These are phyloP conservation scores for Protomyces gravidus DNA, from an alignment of 1,139 yeast genomes.

Conservation along the genomic window DNA sequence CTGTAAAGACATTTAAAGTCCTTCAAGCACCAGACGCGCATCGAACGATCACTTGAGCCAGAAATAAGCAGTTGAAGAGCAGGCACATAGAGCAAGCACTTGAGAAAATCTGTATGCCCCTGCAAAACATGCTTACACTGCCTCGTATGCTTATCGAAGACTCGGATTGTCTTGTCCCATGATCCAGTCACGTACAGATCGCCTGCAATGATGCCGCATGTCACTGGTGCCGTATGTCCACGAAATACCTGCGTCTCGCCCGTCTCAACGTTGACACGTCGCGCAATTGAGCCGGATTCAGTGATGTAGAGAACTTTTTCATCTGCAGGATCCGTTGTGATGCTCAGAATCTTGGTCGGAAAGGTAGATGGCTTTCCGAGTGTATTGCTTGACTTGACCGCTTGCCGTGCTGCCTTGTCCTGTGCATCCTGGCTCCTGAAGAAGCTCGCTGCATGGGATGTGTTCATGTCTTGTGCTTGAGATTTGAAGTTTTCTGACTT, in stretches of 20 bases:
- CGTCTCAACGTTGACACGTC: constrained; percentile 11
- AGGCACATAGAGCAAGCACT: constrained; percentile 24
- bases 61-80: constrained; percentile 12
- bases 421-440: constrained; percentile 24
- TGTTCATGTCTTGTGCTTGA: constrained; percentile 7
- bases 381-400: constrained; percentile 17
- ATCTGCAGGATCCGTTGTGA: constrained; percentile 5
- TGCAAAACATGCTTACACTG: background rate
- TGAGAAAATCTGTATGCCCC: constrained; percentile 26
- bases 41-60: constrained; percentile 24
- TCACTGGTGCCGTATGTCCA: constrained; percentile 29
- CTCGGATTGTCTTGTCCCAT: constrained; percentile 29
- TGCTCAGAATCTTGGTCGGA: constrained; percentile 16
- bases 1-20: constrained; percentile 5
- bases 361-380: constrained; percentile 6
- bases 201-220: constrained; percentile 19
- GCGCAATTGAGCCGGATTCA: constrained; percentile 15
- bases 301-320: constrained; percentile 1
- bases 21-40: constrained; percentile 22
- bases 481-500: no score
- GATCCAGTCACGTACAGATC: constrained; percentile 10
- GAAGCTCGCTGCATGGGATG: constrained; percentile 18
- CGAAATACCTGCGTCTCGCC: constrained; percentile 7
- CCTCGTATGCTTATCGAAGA: constrained; percentile 16
- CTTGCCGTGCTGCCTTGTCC: constrained; percentile 20